Evolutionary conservation across 345 rosid genomes (phyloP).

Genomic region (Durio zibethinus): DNA sequence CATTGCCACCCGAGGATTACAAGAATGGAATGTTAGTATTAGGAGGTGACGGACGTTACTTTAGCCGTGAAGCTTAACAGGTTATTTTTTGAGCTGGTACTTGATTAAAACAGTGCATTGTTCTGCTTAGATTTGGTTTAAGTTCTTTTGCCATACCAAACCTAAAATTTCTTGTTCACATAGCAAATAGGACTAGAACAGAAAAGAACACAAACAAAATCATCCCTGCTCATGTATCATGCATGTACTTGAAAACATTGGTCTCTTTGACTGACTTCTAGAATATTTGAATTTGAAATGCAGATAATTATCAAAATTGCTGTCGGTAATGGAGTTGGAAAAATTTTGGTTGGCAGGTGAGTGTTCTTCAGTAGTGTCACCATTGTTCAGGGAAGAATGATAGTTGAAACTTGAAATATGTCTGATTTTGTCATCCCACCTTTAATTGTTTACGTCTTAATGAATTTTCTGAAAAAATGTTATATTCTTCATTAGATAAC

Average conservation of each 20-base stretch:
- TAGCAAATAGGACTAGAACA: not conserved
- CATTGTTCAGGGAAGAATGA: not conserved
- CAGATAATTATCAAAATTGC: constrained; percentile 94
- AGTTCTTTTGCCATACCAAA: not conserved
- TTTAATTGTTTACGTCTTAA: not conserved
- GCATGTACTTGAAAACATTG: not conserved
- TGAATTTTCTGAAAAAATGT: not conserved
- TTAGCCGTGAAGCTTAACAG: constrained; percentile 86
- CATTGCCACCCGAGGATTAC: constrained; percentile 80
- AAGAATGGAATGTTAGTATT: constrained; percentile 65
- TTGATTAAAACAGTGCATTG: not conserved
- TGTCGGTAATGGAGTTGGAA: constrained; percentile 86
- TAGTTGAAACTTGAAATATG: not conserved
- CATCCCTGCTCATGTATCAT: not conserved
- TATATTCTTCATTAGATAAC: not conserved
- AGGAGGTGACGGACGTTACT: constrained; percentile 96
- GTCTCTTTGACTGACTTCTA: not conserved
- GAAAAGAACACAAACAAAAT: not conserved
- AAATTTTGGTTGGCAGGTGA: constrained; percentile 82
- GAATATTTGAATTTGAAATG: constrained; percentile 23
- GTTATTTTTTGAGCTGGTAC: constrained; percentile 24
- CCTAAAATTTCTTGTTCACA: not conserved
- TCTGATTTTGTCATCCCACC: not conserved
- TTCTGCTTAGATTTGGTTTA: not conserved
- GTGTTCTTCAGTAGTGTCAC: constrained; percentile 19